Evolutionary conservation across 2,329 filamentous ascomycete genomes (phyloP), one percentile per base, ranked within the genome.

Genomic region (Onygenales sp.): DNA sequence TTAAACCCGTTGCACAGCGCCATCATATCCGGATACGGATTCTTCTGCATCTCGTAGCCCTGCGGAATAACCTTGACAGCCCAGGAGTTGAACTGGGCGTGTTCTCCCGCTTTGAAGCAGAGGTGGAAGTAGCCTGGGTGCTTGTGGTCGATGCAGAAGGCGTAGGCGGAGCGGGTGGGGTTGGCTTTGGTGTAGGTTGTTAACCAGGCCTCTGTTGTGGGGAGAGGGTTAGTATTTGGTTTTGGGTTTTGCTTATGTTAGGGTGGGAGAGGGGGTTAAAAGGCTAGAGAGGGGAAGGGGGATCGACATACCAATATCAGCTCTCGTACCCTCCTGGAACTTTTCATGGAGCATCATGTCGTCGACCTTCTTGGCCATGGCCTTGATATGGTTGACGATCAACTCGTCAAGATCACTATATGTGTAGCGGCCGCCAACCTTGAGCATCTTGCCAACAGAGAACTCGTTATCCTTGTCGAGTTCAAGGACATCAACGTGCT

Each of bases 1-100:
- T 97, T 97, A 78, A 97, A 97, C 5, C 92, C 93, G 72, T 98
- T 98, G 77, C 92, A 95, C 58, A 98, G 76, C 48, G 90, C 89
- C 61, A 86, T 81, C 87, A 97, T 95, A 64, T 97, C 91, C 0
- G 93, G 92, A 67, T 98, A 98, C 51, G 86, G 82, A 60, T 87
- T 87, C 60, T 87, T 87, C 72, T 90, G 84, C 63, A 98, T 79
- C 74, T 97, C 90, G 66, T 92, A 98, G 5, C 89, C 93, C 63
- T 94, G 87, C 2, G 93, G 93, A 14, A 97, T 87, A 39, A 96
- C 85, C 62, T 93, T 91, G 59, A 98, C 89, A 5, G 84, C 82
- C 85, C 92, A 91, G 46, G 83, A 84, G 58, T 87, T 84, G 51
- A 92, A 82, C 44, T 77, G 79, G 2, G 89, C 86, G 48, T 79